These are phyloP conservation scores for Odonthalia washingtoniensis DNA, from an alignment of 31 red algal species.

Conservation along the genomic window DNA sequence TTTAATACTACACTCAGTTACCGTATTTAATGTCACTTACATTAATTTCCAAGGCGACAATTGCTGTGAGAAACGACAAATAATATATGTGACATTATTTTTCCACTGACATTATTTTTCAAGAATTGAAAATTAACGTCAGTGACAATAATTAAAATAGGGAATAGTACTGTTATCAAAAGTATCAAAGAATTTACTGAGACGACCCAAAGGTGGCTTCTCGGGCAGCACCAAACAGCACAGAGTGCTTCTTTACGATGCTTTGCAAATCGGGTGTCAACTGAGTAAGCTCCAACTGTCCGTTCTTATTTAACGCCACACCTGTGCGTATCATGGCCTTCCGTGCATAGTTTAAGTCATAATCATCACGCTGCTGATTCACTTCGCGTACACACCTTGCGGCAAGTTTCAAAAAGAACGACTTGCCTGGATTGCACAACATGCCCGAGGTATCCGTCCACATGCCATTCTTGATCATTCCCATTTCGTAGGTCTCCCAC, in stretches of 20 bases:
- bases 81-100: too few species aligned
- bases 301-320: not conserved
- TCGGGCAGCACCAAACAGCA: too few species aligned
- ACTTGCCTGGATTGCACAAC: not conserved
- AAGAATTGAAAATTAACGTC: too few species aligned
- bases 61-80: too few species aligned
- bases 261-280: not conserved
- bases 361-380: not conserved
- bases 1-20: too few species aligned
- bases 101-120: too few species aligned
- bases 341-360: not conserved
- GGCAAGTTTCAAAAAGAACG: not conserved
- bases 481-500: slow-evolving; percentile 50
- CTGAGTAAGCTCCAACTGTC: not conserved
- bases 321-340: not conserved
- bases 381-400: not conserved
- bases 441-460: slow-evolving; percentile 16
- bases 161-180: too few species aligned
- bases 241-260: not conserved
- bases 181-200: too few species aligned
- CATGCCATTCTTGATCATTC: not conserved
- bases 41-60: too few species aligned
- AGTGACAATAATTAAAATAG: too few species aligned
- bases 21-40: too few species aligned
- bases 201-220: too few species aligned